Evolutionary conservation across 352 stramenopile genomes (phyloP).

Genomic region (Globisporangium mamillatum): DNA sequence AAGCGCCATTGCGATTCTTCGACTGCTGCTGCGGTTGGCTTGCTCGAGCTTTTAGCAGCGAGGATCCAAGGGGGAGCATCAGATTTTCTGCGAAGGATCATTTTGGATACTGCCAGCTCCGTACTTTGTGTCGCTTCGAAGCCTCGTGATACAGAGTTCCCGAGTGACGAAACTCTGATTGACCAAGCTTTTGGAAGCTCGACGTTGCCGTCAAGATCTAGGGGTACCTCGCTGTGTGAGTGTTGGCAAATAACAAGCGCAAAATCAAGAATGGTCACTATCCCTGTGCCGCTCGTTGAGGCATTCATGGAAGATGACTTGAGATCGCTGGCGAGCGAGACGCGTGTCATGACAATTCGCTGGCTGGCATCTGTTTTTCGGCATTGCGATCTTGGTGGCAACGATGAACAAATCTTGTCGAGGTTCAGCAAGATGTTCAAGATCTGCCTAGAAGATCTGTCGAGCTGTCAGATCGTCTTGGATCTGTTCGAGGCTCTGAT

Average conservation of each 20-base stretch:
- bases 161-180: neutral
- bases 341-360: conserved; percentile 24
- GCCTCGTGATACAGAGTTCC: neutral
- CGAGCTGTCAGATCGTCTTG: conserved; percentile 8
- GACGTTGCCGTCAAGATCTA: neutral
- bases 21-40: conserved; percentile 33
- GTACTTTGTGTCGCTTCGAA: conserved; percentile 32
- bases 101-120: conserved; percentile 32
- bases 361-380: conserved; percentile 35
- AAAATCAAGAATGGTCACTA: conserved; percentile 15
- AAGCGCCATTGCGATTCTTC: conserved; percentile 28
- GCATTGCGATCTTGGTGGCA: conserved; percentile 39
- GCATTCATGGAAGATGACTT: conserved; percentile 6
- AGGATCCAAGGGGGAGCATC: conserved; percentile 35
- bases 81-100: conserved; percentile 20
- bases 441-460: conserved; percentile 3
- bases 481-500: conserved; percentile 13
- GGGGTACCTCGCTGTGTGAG: conserved; percentile 1
- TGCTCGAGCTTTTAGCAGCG: conserved; percentile 38
- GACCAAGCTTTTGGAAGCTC: conserved; percentile 1
- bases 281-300: conserved; percentile 34
- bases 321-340: conserved; percentile 8
- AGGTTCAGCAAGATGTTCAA: conserved; percentile 20
- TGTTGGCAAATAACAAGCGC: conserved; percentile 5
- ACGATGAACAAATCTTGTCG: conserved; percentile 21